Evolutionary conservation across 179 eudicot genomes (phyloP).

Genomic region (Pouteria campechiana): DNA sequence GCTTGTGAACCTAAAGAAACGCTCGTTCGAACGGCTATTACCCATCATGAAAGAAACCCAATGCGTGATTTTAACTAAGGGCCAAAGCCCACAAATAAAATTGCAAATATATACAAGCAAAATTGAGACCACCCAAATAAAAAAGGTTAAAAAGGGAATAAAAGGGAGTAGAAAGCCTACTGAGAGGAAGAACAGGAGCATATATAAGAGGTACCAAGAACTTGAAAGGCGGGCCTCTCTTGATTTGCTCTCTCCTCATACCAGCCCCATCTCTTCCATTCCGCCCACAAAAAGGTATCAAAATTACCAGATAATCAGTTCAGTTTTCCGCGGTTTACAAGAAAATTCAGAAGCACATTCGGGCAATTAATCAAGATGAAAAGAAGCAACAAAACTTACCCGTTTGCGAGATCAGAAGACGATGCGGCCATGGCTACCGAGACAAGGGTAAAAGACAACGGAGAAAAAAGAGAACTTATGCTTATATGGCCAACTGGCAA

Average conservation of each 20-base stretch:
- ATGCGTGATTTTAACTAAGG: background rate
- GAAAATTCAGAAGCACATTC: too few species aligned
- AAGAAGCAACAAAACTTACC: background rate
- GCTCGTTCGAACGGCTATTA: background rate
- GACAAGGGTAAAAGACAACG: too few species aligned
- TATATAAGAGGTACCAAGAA: conserved; percentile 67
- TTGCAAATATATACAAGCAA: background rate
- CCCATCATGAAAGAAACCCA: background rate
- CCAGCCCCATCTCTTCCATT: conserved; percentile 11
- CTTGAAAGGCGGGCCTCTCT: conserved; percentile 39
- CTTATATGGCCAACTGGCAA: too few species aligned
- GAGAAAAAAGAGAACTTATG: too few species aligned
- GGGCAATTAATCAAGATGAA: too few species aligned
- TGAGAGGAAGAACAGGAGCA: conserved; percentile 92
- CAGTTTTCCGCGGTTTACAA: too few species aligned
- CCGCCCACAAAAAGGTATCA: background rate
- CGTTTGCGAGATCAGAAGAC: conserved; percentile 12
- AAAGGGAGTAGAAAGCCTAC: conserved; percentile 35
- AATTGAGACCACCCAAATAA: background rate
- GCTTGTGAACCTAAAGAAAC: too few species aligned
- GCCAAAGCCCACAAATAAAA: background rate
- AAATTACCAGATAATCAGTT: too few species aligned
- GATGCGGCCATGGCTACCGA: too few species aligned
- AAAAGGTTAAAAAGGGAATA: background rate
- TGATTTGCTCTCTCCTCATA: conserved; percentile 26